Evolutionary conservation across 805 yeast genomes (phyloP), one percentile per base, ranked within the genome.

Genomic region (Candida railenensis): DNA sequence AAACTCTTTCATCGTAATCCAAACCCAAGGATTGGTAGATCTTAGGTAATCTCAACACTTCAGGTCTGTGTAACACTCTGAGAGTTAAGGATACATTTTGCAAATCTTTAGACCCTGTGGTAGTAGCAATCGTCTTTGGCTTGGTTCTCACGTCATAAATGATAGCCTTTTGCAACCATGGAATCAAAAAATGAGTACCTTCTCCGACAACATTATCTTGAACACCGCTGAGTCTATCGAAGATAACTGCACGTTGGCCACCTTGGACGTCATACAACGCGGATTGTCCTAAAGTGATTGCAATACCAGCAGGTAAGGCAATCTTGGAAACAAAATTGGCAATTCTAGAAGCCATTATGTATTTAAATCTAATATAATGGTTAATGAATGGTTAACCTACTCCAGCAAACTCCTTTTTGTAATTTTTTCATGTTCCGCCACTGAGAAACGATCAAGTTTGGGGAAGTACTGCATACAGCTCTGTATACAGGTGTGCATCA

Each of bases 91-190:
- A 84, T 33, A 94, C 99, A 78, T 87, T 92, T 71, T 94, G 99
- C 69, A 94, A 77, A 71, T 94, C 99, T 70, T 92, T 94, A 20
- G 97, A 89, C 33, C 99, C 99, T 1, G 99, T 94, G 53, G 90
- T 88, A 19, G 98, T 86, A 38, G 96, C 83, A 59, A 94, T 91
- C 56, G 87, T 88, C 69, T 94, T 85, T 32, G 99, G 98, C 53
- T 83, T 87, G n/a, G 97, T 91, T 63, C 97, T 80, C 22, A 94
- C 96, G 65, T 94, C 99, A 66, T 80, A 94, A 15, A 89, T 72
- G 42, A 94, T 78, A 2, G 98, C 95, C 64, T 82, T 84, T 66
- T 94, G 99, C 53, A 94, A 74, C 98, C 99, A 94, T 44, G 99
- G 99, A 44, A 94, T 66, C 53, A 91, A 73, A 67, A 94, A 94